A percentile compares a stretch with the other conserved stretches of the same genome.
phyloP scores from a whole-genome alignment of 2,329 filamentous ascomycete species.

The Hymenoscyphus salicellus region DNA sequence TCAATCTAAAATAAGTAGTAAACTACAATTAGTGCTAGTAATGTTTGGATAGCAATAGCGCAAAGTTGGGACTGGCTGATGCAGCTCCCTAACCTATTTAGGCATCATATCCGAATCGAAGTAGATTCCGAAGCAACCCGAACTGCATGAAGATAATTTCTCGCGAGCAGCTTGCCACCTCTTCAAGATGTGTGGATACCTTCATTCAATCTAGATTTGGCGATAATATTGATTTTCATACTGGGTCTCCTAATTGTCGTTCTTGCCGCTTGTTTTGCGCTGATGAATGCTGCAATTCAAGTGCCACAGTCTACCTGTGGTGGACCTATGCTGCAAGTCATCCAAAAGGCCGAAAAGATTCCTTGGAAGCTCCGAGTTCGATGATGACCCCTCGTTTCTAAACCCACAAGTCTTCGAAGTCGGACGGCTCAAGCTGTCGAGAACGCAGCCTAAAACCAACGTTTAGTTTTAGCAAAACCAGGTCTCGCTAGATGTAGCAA shows the following conservation, averaged over 20 bases:
- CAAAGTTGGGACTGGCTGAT: not conserved
- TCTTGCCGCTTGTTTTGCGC: no score
- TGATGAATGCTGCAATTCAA: not conserved
- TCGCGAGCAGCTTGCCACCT: not conserved
- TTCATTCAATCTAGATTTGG: not conserved
- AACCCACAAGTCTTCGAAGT: no score
- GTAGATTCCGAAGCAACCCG: conserved; percentile 1
- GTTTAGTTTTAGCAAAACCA: no score
- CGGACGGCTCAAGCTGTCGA: no score
- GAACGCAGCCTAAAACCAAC: no score
- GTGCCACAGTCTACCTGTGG: not conserved
- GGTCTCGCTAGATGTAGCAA: not conserved
- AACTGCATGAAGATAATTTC: conserved; percentile 1
- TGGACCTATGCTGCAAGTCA: not conserved
- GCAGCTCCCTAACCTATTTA: not conserved
- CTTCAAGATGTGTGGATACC: not conserved
- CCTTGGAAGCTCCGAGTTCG: not conserved
- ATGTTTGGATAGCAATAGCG: not conserved
- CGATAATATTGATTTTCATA: not conserved
- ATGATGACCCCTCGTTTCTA: not conserved
- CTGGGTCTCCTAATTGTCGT: not conserved
- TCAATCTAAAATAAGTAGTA: not conserved
- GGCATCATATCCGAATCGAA: not conserved
- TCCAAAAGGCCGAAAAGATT: not conserved
- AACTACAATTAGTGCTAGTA: not conserved